A percentile compares a stretch with the other conserved stretches of the same genome.
Evolutionary conservation across 2,329 filamentous ascomycete species (phyloP).

Genomic region (Fusarium nurragi): DNA sequence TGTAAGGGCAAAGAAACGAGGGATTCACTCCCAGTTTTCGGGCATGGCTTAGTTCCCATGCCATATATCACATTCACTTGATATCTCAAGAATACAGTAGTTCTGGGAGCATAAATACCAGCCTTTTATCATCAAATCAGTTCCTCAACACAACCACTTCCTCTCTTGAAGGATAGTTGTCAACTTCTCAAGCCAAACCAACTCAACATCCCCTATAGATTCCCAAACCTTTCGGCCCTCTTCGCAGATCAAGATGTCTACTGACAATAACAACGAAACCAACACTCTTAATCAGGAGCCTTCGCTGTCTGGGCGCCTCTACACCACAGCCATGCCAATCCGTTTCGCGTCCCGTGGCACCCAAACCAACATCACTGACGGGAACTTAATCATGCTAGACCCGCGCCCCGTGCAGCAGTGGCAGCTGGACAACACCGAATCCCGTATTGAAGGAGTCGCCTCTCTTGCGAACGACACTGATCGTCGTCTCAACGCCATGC

Average conservation of each 20-base stretch:
- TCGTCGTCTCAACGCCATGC: neutral
- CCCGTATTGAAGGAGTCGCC: neutral
- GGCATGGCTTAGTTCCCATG: accelerated
- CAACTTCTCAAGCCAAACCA: neutral
- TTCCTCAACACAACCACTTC: neutral
- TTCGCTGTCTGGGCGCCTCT: neutral
- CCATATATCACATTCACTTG: neutral
- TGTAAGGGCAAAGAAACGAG: neutral
- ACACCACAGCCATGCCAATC: neutral
- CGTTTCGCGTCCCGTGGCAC: neutral
- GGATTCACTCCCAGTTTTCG: neutral
- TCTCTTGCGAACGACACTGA: neutral
- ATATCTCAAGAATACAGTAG: neutral
- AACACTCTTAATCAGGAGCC: neutral
- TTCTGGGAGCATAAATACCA: neutral
- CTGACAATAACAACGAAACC: neutral
- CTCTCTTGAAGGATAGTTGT: neutral
- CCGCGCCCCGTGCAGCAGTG: constrained; percentile 3
- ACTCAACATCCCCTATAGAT: neutral
- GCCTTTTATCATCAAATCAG: neutral
- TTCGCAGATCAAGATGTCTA: neutral
- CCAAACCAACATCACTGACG: no score
- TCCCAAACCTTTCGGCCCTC: neutral
- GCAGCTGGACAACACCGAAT: neutral
- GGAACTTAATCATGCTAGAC: neutral